phyloP scores from a whole-genome alignment of 495 filamentous ascomycete species.

The Amniculicola lignicola region DNA sequence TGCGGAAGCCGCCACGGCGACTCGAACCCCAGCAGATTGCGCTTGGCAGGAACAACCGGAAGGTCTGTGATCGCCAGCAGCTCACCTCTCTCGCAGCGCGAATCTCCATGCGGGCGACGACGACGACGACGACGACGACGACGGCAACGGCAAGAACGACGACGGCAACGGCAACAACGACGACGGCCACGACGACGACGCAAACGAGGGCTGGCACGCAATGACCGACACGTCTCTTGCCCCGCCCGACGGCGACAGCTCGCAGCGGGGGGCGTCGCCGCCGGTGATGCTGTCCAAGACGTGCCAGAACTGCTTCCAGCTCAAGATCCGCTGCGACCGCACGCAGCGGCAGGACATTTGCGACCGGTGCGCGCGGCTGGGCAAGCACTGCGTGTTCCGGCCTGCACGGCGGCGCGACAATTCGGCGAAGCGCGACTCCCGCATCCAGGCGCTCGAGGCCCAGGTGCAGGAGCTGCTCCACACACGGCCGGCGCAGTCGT shows the following conservation, averaged over 20 bases:
- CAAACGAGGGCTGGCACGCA: no score
- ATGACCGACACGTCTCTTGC: not conserved
- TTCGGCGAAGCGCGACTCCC: conserved; percentile 28
- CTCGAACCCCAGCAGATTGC: no score
- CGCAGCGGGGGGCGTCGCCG: not conserved
- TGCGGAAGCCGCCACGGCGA: no score
- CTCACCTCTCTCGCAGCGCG: no score
- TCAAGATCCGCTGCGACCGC: conserved; percentile 29
- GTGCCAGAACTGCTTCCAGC: conserved; percentile 29
- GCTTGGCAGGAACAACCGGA: no score
- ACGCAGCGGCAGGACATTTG: conserved; percentile 24
- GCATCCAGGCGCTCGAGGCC: conserved; percentile 10
- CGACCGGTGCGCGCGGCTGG: conserved; percentile 25
- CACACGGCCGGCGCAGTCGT: not conserved
- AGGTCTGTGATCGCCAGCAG: no score
- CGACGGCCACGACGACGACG: no score
- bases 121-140: no score
- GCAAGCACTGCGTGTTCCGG: conserved; percentile 30
- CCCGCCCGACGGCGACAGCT: not conserved
- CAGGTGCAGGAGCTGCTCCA: conserved; percentile 26
- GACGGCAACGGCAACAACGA: no score
- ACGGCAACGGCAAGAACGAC: no score
- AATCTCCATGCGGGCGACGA: no score
- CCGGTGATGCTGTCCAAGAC: conserved; percentile 24
- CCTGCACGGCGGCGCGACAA: conserved; percentile 27